A percentile compares a stretch with the other conserved stretches of the same genome.
phyloP scores from a whole-genome alignment of 139 green algal genomes.

The Diplosphaera chodatii region DNA sequence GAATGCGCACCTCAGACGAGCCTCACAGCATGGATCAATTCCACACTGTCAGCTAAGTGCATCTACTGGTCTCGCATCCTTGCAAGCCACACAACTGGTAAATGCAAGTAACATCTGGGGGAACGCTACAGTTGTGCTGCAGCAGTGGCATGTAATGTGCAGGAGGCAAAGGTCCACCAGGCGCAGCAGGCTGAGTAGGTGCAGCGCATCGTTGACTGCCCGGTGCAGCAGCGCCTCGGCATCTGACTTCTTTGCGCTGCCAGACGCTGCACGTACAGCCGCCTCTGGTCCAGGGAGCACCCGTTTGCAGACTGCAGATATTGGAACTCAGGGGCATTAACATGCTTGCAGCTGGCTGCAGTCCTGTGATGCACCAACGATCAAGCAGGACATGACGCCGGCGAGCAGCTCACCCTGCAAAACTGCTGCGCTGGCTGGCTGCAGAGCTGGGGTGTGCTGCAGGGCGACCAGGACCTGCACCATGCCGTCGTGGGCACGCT shows the following conservation, averaged over 20 bases:
- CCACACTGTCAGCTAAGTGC: no score
- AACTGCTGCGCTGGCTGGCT: conserved; percentile 38
- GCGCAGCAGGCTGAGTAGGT: conserved; percentile 50
- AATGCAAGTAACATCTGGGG: no score
- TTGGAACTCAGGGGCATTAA: no score
- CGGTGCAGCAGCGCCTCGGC: conserved; percentile 63
- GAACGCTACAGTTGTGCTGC: no score
- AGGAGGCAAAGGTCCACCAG: background rate
- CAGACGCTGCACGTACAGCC: conserved; percentile 58
- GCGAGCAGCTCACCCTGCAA: conserved; percentile 22
- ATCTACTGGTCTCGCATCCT: no score
- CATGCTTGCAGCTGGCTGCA: no score
- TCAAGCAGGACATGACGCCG: no score
- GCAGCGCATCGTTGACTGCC: conserved; percentile 69
- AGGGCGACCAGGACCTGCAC: conserved; percentile 56
- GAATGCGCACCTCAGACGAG: no score
- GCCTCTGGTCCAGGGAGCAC: conserved; percentile 63
- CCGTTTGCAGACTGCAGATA: conserved; percentile 33
- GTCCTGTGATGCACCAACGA: no score
- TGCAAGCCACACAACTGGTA: no score
- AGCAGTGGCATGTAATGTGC: no score
- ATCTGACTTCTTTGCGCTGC: conserved; percentile 59
- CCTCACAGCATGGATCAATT: no score
- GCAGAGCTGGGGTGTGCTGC: conserved; percentile 33
- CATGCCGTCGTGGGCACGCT: conserved; percentile 40